Conservation (phyloP, 2,329 filamentous ascomycete species). For the Colletotrichum camelliae region DNA sequence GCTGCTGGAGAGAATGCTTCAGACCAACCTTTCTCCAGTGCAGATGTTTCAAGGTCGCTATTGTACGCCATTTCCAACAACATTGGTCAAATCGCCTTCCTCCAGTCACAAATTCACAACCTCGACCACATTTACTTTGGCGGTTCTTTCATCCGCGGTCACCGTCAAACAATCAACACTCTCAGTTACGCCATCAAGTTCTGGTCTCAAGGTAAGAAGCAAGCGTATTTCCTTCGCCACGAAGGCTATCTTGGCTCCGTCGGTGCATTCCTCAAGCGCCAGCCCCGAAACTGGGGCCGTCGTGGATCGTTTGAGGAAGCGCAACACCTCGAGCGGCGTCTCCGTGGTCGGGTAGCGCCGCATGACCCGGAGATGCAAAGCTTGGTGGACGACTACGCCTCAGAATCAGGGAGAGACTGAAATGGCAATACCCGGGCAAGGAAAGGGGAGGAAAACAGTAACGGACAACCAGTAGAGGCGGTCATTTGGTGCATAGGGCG, state of each 20-base stretch:
- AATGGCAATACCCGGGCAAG: neutral
- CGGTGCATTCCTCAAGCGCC: conserved; percentile 90
- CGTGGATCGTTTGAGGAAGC: conserved; percentile 74
- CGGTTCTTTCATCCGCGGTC: conserved; percentile 93
- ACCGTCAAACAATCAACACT: conserved; percentile 97
- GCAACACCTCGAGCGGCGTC: conserved; percentile 5
- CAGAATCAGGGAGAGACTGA: conserved; percentile 12
- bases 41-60: conserved; percentile 89
- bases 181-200: conserved; percentile 96
- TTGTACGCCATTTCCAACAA: conserved; percentile 98
- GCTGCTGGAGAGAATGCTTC: conserved; percentile 28
- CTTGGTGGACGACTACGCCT: conserved; percentile 22
- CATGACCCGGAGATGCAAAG: conserved; percentile 23
- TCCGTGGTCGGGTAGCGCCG: neutral
- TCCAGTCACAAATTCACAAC: conserved; percentile 95
- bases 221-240: conserved; percentile 94
- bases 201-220: conserved; percentile 92
- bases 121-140: conserved; percentile 96
- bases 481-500: neutral
- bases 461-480: neutral
- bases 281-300: conserved; percentile 90
- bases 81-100: conserved; percentile 95
- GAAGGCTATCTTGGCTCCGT: conserved; percentile 96
- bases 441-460: neutral
- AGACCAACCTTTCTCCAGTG: conserved; percentile 66